Percentiles rank a stretch among this genome's conserved stretches.
These are phyloP conservation scores for Dictyostelium brefeldianum DNA, from an alignment of 78 protist genomes.

Conservation along the genomic window DNA sequence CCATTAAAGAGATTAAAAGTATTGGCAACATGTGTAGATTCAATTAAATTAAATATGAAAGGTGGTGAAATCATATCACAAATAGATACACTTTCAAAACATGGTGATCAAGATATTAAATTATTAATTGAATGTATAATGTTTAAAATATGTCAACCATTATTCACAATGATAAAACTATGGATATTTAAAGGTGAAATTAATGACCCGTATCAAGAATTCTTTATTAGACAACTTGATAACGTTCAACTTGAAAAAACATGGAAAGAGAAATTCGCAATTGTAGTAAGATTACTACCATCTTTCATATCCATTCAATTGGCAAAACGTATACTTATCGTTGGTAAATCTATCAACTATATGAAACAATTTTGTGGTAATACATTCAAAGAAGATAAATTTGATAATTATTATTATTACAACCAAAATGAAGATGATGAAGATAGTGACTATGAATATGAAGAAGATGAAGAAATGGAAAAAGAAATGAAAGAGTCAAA, in stretches of 20 bases:
- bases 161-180: constrained; percentile 44
- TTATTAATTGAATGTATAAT: constrained; percentile 7
- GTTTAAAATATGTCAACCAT: constrained; percentile 53
- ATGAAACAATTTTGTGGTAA: constrained; percentile 80
- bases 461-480: neutral
- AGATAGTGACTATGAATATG: neutral
- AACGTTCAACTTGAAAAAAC: constrained; percentile 8
- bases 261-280: constrained; percentile 55
- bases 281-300: constrained; percentile 17
- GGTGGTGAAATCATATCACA: constrained; percentile 58
- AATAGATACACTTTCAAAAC: constrained; percentile 32
- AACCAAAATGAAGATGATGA: constrained; percentile 14
- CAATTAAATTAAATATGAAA: neutral
- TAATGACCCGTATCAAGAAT: constrained; percentile 72
- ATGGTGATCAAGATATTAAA: constrained; percentile 31
- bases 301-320: constrained; percentile 7
- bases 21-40: constrained; percentile 38
- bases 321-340: constrained; percentile 43
- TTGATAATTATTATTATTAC: neutral
- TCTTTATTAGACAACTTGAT: constrained; percentile 54
- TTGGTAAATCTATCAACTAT: constrained; percentile 89
- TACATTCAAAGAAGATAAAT: constrained; percentile 18
- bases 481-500: neutral
- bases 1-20: constrained; percentile 47
- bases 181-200: constrained; percentile 85